Evolutionary conservation across 805 yeast genomes (phyloP), one percentile per base, ranked within the genome.

Genomic region (Candida easanensis): DNA sequence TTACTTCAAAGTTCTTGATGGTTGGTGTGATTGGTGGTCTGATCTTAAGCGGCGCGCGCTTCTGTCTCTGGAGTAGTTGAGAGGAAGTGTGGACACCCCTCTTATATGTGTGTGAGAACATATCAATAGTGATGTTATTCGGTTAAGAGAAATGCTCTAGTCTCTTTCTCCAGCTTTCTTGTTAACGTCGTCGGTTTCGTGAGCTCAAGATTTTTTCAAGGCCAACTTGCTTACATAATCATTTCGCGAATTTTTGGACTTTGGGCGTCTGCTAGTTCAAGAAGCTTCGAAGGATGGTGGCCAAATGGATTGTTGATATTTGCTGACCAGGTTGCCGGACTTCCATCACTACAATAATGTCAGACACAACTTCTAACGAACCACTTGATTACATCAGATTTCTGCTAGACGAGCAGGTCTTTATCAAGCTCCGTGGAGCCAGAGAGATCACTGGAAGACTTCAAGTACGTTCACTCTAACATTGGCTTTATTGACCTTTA

Each of bases 311-410:
- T 22, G 25, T 10, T 27, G 31, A 14, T 11, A 14, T 9, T 5
- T 10, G 31, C 15, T 27, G 5, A 8, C 5, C 31, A 27, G 22
- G n/a, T n/a, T 32, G n/a, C 20, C 17, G 5, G 5, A 19, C 11
- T 17, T 14, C 17, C 34, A 32, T 11, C n/a, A 4, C 18, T 5
- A 16, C 22, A 35, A 42, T 32, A 42, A 45, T 48, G 50, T 42
- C 56, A 30, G 50, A 45, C 14, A 48, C 52, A 20, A 13, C 44
- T 3, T 44, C 80, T 22, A 39, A 25, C 31, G 96, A 88, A 54
- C 99, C 99, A n/a, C 77, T 93, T 45, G 97, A 91, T 60, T 74
- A 90, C 55, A 80, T 93, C 52, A 82, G 91, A 54, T 76, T 84
- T 48, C 86, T 89, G 46, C 70, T 93, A 38, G 97, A 93, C 60